These are phyloP conservation scores for Knufia fluminis DNA, from an alignment of 2,329 filamentous ascomycete species.

Conservation along the genomic window DNA sequence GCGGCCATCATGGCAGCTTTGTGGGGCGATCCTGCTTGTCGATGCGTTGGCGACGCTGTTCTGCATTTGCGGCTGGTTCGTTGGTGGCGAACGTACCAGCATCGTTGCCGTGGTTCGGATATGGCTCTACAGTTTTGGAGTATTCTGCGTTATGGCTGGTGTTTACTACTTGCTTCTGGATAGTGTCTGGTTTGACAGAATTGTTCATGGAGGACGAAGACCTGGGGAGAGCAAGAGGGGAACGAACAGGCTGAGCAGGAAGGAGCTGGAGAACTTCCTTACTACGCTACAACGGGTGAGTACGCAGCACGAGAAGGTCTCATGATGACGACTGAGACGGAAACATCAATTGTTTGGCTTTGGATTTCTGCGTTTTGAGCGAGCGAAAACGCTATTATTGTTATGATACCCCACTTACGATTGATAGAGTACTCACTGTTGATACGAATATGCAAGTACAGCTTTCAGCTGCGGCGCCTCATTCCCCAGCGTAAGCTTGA, in stretches of 20 bases:
- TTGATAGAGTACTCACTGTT: no score
- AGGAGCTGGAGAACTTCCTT: constrained; percentile 83
- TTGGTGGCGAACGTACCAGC: constrained; percentile 53
- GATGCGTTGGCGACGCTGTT: constrained; percentile 80
- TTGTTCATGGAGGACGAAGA: constrained; percentile 77
- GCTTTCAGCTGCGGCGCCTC: no score
- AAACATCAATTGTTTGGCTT: no score
- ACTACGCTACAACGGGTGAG: constrained; percentile 82
- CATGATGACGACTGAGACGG: constrained; percentile 33
- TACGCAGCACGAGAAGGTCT: constrained; percentile 82
- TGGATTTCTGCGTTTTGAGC: no score
- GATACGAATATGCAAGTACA: no score
- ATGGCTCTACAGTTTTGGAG: constrained; percentile 84
- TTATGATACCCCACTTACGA: no score
- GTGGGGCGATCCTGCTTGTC: constrained; percentile 68
- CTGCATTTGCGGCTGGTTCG: constrained; percentile 77
- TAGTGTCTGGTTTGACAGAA: constrained; percentile 73
- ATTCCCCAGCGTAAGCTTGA: no score
- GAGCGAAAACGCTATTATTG: no score
- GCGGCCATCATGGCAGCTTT: constrained; percentile 75
- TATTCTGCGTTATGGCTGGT: constrained; percentile 75
- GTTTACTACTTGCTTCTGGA: constrained; percentile 75
- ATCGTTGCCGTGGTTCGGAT: constrained; percentile 80
- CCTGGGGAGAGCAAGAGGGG: constrained; percentile 45
- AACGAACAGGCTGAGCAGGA: constrained; percentile 62